Percentiles rank a stretch among this genome's conserved stretches.
Evolutionary conservation across 225 moss, liverwort and hornwort species (phyloP).

Genomic region (Bryoerythrophyllum caledonicum): DNA sequence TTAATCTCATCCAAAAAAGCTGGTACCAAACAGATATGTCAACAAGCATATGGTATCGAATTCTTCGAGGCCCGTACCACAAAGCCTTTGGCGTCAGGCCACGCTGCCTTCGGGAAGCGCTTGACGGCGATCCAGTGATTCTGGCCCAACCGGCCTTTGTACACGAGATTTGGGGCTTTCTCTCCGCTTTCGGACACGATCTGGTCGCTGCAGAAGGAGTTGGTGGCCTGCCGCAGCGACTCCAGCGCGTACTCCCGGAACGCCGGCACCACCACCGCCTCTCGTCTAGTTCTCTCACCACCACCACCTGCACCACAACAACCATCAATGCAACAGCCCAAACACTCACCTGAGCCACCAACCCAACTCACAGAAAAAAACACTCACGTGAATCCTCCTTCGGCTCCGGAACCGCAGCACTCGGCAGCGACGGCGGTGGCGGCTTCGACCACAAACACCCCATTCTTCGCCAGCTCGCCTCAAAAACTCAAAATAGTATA

Average conservation of each 20-base stretch:
- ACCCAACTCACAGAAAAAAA: no score
- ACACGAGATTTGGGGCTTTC: slow-evolving; percentile 86
- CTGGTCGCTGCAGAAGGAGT: slow-evolving; percentile 75
- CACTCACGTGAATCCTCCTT: background rate
- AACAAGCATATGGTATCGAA: slow-evolving; percentile 10
- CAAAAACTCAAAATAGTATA: no score
- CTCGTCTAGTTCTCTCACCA: slow-evolving; percentile 57
- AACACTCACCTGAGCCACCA: no score
- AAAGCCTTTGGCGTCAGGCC: slow-evolving; percentile 88
- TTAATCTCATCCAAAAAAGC: background rate
- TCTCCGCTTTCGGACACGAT: slow-evolving; percentile 91
- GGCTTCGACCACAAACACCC: slow-evolving; percentile 40
- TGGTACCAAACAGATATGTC: no score
- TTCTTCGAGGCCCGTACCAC: slow-evolving; percentile 59
- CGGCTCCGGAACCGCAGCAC: background rate
- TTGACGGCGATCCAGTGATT: slow-evolving; percentile 88
- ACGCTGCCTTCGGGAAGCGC: slow-evolving; percentile 84
- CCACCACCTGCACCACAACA: slow-evolving; percentile 32
- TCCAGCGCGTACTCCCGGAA: slow-evolving; percentile 75
- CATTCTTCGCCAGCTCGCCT: slow-evolving; percentile 33
- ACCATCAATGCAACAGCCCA: background rate
- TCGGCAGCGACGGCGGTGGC: background rate
- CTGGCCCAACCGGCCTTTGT: slow-evolving; percentile 83
- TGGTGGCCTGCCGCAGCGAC: slow-evolving; percentile 74
- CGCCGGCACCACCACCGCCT: slow-evolving; percentile 57